Percentiles rank a stretch among this genome's conserved stretches.
Conservation (phyloP, 2,329 filamentous ascomycete genomes). For the Ilyonectria destructans region DNA sequence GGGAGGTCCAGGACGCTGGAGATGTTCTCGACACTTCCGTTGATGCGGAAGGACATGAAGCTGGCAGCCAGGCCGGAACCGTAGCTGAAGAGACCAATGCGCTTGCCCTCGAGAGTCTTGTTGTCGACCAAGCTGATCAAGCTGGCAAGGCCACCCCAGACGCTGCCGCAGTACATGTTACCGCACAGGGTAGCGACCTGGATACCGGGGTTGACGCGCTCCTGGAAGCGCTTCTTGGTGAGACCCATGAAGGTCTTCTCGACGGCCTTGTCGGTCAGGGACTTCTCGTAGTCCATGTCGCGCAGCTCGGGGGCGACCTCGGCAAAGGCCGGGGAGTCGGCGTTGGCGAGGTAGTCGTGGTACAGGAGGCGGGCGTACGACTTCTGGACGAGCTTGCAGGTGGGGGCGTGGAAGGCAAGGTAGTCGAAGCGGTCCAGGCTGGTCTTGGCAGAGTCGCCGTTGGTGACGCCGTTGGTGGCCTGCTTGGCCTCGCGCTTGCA, state of each 20-base stretch:
- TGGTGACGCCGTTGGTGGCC: conserved; percentile 67
- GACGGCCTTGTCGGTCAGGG: conserved; percentile 84
- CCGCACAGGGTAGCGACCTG: conserved; percentile 84
- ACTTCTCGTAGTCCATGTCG: conserved; percentile 85
- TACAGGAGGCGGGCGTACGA: conserved; percentile 88
- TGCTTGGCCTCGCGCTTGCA: conserved; percentile 78
- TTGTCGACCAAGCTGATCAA: conserved; percentile 77
- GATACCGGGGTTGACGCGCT: conserved; percentile 82
- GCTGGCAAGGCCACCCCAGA: conserved; percentile 84
- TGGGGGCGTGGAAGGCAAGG: conserved; percentile 86
- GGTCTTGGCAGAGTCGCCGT: conserved; percentile 70
- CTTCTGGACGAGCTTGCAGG: conserved; percentile 90
- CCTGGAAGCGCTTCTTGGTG: conserved; percentile 87
- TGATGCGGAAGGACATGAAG: conserved; percentile 82
- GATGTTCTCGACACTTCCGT: conserved; percentile 79
- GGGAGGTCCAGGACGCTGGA: conserved; percentile 79
- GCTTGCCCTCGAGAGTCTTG: conserved; percentile 78
- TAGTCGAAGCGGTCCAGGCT: conserved; percentile 87
- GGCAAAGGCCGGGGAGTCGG: conserved; percentile 77
- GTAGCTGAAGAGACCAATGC: conserved; percentile 84
- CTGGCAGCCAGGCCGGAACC: conserved; percentile 82
- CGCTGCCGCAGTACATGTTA: conserved; percentile 79
- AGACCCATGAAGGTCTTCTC: conserved; percentile 91
- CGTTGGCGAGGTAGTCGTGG: conserved; percentile 86
- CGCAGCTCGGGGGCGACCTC: conserved; percentile 84